Evolutionary conservation across 2,329 filamentous ascomycete genomes (phyloP), one percentile per base, ranked within the genome.

Genomic region (Parafenestella ontariensis): DNA sequence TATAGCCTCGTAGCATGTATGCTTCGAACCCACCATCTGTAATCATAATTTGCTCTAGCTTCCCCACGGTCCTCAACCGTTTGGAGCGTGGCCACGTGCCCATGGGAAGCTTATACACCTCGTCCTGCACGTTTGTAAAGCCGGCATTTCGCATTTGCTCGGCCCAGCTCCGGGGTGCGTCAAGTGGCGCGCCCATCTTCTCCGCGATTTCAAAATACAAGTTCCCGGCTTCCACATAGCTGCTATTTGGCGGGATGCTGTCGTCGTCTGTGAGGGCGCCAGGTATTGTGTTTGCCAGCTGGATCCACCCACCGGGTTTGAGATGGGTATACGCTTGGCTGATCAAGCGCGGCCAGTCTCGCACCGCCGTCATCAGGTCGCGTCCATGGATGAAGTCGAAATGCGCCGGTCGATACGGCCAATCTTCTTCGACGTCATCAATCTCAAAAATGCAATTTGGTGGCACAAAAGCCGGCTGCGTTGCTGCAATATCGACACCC

Each of bases 41-140:
- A n/a, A 68, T 66, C 61, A 65, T 66, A 11, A 63, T 56, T 50
- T 62, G 61, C 49, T 68, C 63, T 7, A 66, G 50, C 28, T 49
- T 52, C 0, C 65, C 63, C 1, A 68, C 54, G 1, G 56, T 66
- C 3, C 59, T 40, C 9, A 68, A 43, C 15, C 64, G 36, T 49
- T 68, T 68, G 6, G 54, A 56, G 70, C 63, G 49, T 71, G 63
- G 61, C 68, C 68, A 71, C 6, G 58, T 24, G 1, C 68, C 68
- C 54, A 71, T 69, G 20, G 67, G 69, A 5, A 68, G 41, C 54
- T 67, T 69, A 44, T 62, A 62, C 2, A 62, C 46, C 24, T 66
- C 49, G 17, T 78, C 72, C 43, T 75, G 65, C 13, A 82, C 75
- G 36, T 81, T 77, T 20, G 76, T 69, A 55, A 81, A 81, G 2